A percentile compares a stretch with the other conserved stretches of the same genome.
Conservation (phyloP, 2,329 filamentous ascomycete species). For the Colletotrichum sp. region DNA sequence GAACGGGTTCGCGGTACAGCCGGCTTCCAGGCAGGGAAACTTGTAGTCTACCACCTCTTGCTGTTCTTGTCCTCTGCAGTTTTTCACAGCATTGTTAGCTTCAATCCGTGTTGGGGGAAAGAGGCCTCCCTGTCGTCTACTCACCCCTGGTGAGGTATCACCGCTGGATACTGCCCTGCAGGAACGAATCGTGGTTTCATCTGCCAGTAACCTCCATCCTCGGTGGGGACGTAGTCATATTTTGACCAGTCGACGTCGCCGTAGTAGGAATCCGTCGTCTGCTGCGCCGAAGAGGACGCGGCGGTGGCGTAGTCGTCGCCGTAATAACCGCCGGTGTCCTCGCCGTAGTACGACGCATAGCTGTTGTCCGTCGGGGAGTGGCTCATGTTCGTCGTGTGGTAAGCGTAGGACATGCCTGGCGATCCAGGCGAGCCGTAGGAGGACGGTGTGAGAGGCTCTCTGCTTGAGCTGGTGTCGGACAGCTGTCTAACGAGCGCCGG, state of each 20-base stretch:
- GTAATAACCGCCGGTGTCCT: not conserved
- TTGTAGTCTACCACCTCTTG: constrained; percentile 18
- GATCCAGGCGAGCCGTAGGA: constrained; percentile 16
- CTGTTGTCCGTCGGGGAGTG: constrained; percentile 1
- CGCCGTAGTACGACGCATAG: constrained; percentile 4
- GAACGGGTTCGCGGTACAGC: constrained; percentile 52
- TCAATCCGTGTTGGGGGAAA: not conserved
- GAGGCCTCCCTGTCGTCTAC: constrained; percentile 2
- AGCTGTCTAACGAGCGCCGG: constrained; percentile 13
- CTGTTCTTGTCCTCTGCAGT: constrained; percentile 8
- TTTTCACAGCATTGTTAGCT: constrained; percentile 4
- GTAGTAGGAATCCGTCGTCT: constrained; percentile 1
- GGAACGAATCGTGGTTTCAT: constrained; percentile 19
- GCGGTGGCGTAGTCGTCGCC: constrained; percentile 5
- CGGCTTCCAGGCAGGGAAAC: constrained; percentile 38
- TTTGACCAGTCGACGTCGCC: constrained; percentile 18
- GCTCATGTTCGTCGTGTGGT: constrained; percentile 8
- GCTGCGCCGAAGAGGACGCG: constrained; percentile 14
- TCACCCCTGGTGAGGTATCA: constrained; percentile 21
- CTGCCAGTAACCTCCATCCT: constrained; percentile 22
- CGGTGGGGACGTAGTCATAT: constrained; percentile 17
- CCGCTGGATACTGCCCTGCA: constrained; percentile 6
- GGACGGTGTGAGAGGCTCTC: constrained; percentile 17
- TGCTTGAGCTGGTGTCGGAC: constrained; percentile 15
- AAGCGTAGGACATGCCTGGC: constrained; percentile 17